Conservation (phyloP, 1,284 basidiomycete species). For the Cronartium quercuum region DNA sequence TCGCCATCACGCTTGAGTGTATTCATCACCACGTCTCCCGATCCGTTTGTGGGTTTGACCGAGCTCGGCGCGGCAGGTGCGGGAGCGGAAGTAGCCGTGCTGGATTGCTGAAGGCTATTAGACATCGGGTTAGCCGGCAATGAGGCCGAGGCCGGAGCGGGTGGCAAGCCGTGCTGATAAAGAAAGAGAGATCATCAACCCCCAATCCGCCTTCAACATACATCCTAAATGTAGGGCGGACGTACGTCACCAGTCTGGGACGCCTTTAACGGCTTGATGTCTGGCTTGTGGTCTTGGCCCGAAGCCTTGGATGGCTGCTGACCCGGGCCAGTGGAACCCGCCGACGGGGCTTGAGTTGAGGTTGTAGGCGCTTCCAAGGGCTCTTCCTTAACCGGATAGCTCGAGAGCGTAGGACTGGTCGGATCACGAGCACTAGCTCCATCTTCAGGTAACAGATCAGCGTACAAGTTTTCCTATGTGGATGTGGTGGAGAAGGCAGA, state of each 20-base stretch:
- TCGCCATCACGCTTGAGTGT: not conserved
- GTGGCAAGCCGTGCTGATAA: slow-evolving; percentile 11
- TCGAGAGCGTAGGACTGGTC: slow-evolving; percentile 15
- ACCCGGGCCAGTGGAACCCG: not conserved
- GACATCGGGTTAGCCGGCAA: slow-evolving; percentile 34
- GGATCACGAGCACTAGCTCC: slow-evolving; percentile 24
- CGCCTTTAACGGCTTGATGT: slow-evolving; percentile 7
- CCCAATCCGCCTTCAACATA: too few species aligned
- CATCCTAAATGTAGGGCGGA: not conserved
- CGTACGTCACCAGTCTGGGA: not conserved
- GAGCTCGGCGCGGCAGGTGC: not conserved
- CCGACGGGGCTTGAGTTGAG: not conserved
- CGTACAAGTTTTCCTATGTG: slow-evolving; percentile 34
- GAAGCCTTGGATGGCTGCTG: not conserved
- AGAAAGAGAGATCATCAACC: too few species aligned
- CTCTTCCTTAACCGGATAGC: not conserved
- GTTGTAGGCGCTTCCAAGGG: not conserved
- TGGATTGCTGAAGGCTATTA: not conserved
- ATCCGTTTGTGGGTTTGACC: not conserved
- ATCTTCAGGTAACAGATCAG: slow-evolving; percentile 31
- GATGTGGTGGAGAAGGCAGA: too few species aligned
- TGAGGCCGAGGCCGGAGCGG: slow-evolving; percentile 22
- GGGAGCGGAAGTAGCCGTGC: not conserved
- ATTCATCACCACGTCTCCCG: not conserved
- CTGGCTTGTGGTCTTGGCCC: not conserved